Conservation (phyloP, 371 early-diverging fungal species). For the Batrachochytrium dendrobatidis region DNA sequence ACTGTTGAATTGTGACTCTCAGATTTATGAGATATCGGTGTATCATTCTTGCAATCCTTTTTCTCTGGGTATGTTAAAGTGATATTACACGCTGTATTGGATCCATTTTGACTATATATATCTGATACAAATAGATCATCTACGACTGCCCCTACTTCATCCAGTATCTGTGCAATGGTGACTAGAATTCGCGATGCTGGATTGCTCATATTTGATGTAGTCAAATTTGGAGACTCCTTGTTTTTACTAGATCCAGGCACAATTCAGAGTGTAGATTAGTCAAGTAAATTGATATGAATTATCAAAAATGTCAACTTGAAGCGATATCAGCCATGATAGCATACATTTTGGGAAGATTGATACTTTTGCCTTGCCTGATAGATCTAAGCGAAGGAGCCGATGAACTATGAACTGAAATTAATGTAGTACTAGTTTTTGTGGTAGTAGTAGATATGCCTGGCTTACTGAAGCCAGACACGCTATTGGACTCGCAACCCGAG, state of each 20-base stretch:
- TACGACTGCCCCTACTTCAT: neutral
- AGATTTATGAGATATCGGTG: neutral
- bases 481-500: no score
- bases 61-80: no score
- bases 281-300: neutral
- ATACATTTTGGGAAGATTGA: slow-evolving; percentile 16
- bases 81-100: no score
- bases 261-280: neutral
- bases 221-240: neutral
- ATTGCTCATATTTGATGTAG: slow-evolving; percentile 7
- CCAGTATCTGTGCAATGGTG: slow-evolving; percentile 8
- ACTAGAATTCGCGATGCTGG: slow-evolving; percentile 7
- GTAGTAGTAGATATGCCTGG: no score
- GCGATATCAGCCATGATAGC: neutral
- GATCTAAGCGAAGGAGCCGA: neutral
- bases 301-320: neutral
- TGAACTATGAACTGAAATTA: no score
- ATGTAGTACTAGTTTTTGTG: no score
- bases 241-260: neutral
- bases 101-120: no score
- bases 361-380: neutral
- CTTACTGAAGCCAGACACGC: no score
- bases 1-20: neutral
- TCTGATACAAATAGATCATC: neutral
- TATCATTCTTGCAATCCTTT: neutral